Base-by-base conservation (phyloP, 371 early-diverging fungal genomes). In the Apophysomyces sp. region DNA sequence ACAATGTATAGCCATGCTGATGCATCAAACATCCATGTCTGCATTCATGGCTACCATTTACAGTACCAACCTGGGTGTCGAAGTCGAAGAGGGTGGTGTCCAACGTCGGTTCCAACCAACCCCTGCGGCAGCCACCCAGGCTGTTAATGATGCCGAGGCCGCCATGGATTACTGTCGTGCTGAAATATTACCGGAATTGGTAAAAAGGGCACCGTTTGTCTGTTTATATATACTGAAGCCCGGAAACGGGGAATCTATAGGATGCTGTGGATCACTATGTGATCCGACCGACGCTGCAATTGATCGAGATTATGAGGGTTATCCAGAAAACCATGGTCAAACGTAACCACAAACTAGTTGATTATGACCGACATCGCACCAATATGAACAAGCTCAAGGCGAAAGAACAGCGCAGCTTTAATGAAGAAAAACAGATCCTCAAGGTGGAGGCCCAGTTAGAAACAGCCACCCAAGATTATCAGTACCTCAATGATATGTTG, bases 321-420 rank as follows among this genome's bases (percentile, higher is more conserved):
- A 86, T 94, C 37, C 84, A 85, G 58, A 89, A 85, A 60, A 76
- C 88, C 3, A 88, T 92, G 12, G 77, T 74, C 11, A 94, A 94
- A 68, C 85, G 93, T 9, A 78, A 81, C 26, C 93, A 90, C 73
- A 94, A 94, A 68, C 70, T 88, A 41, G 66, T 92, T 36, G 94
- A 94, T 76, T 92, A 86, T 71, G 94, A 94, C 65, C 87, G 94
- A 31, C 82, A 86, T 71, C 76, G 87, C 30, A 76, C 76, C 54
- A 63, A 70, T 15, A 73, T 91, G 32, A 77, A 81, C 41, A 91
- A 90, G 62, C 63, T 92, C 28, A 72, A 70, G 21, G 82, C 77
- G 5, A 89, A 87, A 68, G 70, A 80, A 27, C 86, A 89, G 34
- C 76, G 86, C 28, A 80, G 78, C 2, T 68, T 82, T n/a, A 77